Evolutionary conservation across 768 basidiomycete genomes (phyloP).

Genomic region (Suillus lakei): DNA sequence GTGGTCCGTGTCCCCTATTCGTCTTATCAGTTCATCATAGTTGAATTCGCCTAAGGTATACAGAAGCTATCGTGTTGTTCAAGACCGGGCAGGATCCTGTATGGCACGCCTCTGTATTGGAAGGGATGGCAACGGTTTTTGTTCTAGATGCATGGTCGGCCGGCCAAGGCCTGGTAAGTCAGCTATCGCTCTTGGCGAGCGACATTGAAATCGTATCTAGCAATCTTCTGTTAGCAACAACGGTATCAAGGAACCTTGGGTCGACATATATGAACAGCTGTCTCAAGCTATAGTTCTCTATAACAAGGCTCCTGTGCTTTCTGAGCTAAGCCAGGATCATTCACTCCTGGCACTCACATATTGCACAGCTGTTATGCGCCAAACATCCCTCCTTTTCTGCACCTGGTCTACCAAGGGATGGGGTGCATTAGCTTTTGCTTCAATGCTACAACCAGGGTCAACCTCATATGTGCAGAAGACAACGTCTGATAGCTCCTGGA

Average conservation of each 20-base stretch:
- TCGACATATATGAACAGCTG: conserved; percentile 75
- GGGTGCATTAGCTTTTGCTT: conserved; percentile 77
- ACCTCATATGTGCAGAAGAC: conserved; percentile 65
- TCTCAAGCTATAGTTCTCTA: conserved; percentile 67
- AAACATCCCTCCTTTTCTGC: conserved; percentile 73
- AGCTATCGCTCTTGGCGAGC: conserved; percentile 10
- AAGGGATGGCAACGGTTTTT: conserved; percentile 80
- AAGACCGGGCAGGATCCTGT: conserved; percentile 74
- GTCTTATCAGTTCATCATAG: conserved; percentile 12
- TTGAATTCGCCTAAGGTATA: conserved; percentile 62
- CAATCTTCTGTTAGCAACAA: conserved; percentile 53
- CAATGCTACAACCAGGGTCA: conserved; percentile 71
- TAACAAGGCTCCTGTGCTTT: conserved; percentile 54
- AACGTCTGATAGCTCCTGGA: conserved; percentile 51
- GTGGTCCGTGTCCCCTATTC: conserved; percentile 56
- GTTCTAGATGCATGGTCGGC: conserved; percentile 86
- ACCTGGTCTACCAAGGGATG: conserved; percentile 90
- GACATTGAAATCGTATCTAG: conserved; percentile 41
- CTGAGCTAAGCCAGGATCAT: conserved; percentile 58
- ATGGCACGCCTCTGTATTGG: conserved; percentile 90
- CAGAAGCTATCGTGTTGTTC: conserved; percentile 81
- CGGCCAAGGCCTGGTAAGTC: conserved; percentile 71
- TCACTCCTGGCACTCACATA: conserved; percentile 73
- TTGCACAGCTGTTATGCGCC: conserved; percentile 68
- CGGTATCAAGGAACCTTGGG: conserved; percentile 68